Conservation (phyloP, 352 stramenopile genomes). For the Phytophthora aleatoria region DNA sequence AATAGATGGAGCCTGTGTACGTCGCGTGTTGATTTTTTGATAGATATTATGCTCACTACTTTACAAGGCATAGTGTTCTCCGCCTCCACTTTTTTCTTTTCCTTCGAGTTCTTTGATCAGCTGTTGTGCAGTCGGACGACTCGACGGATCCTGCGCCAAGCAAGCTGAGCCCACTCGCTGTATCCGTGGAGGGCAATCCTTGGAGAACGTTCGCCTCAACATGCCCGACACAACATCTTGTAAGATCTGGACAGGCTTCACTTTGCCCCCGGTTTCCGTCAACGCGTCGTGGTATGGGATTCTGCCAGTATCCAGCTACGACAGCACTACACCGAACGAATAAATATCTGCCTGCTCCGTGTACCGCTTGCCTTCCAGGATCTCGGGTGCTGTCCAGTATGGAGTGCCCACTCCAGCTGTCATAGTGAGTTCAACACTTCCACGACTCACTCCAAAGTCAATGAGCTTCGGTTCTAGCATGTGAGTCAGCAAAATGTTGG, state of each 20-base stretch:
- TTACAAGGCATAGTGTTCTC: constrained; percentile 10
- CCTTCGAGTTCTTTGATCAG: constrained; percentile 15
- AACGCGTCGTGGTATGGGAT: constrained; percentile 39
- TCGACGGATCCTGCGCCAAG: constrained; percentile 30
- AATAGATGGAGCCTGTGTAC: constrained; percentile 18
- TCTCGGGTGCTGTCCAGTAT: constrained; percentile 80
- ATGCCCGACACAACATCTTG: constrained; percentile 48
- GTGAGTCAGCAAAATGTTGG: constrained; percentile 73
- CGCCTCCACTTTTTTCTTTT: background rate
- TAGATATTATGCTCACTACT: constrained; percentile 16
- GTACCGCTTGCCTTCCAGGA: constrained; percentile 51
- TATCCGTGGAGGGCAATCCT: constrained; percentile 44
- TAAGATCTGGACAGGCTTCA: constrained; percentile 48
- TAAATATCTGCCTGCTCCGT: constrained; percentile 65
- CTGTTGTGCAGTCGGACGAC: constrained; percentile 12
- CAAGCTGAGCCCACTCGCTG: constrained; percentile 24
- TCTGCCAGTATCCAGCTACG: constrained; percentile 44
- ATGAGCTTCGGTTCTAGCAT: constrained; percentile 70
- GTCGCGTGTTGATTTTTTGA: background rate
- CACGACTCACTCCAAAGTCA: constrained; percentile 76
- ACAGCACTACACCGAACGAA: constrained; percentile 61
- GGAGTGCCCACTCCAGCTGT: constrained; percentile 73
- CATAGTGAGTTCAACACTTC: constrained; percentile 27
- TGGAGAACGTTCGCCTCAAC: constrained; percentile 45
- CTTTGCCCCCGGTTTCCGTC: constrained; percentile 18